phyloP scores from a whole-genome alignment of 2,329 filamentous ascomycete genomes.

The Colletotrichum salicis region DNA sequence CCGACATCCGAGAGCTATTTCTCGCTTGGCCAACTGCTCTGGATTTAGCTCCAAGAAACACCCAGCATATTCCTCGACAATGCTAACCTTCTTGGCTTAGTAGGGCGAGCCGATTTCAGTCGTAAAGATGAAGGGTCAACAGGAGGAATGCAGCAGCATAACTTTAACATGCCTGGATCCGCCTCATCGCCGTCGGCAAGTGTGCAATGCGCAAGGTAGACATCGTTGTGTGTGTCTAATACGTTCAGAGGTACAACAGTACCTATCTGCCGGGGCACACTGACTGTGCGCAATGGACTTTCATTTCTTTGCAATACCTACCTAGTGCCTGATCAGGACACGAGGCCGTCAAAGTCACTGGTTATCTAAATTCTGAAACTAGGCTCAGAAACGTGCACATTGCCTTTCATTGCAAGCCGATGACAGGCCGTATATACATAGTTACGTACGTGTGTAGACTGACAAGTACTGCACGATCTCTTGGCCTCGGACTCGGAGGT shows the following conservation, averaged over 20 bases:
- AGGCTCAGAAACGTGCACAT: background rate
- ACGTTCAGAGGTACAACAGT: background rate
- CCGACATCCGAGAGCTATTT: background rate
- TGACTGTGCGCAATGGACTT: background rate
- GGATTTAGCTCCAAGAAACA: constrained; percentile 10
- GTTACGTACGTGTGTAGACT: background rate
- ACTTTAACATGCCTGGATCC: background rate
- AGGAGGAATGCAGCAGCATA: background rate
- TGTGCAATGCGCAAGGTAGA: background rate
- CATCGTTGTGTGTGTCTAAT: background rate
- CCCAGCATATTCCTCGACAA: constrained; percentile 8
- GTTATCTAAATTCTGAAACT: background rate
- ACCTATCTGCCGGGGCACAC: background rate
- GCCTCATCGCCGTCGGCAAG: background rate
- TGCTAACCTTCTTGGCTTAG: constrained; percentile 15
- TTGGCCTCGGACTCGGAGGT: background rate
- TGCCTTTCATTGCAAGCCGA: background rate
- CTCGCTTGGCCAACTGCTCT: constrained; percentile 27
- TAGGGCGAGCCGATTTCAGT: background rate
- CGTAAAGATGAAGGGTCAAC: background rate
- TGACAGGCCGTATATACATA: background rate
- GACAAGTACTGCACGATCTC: background rate
- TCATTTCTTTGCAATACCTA: background rate
- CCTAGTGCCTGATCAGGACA: background rate
- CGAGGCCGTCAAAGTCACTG: background rate